These are phyloP conservation scores for Irpex sp. DNA, from an alignment of 1,284 basidiomycete species.

Conservation along the genomic window DNA sequence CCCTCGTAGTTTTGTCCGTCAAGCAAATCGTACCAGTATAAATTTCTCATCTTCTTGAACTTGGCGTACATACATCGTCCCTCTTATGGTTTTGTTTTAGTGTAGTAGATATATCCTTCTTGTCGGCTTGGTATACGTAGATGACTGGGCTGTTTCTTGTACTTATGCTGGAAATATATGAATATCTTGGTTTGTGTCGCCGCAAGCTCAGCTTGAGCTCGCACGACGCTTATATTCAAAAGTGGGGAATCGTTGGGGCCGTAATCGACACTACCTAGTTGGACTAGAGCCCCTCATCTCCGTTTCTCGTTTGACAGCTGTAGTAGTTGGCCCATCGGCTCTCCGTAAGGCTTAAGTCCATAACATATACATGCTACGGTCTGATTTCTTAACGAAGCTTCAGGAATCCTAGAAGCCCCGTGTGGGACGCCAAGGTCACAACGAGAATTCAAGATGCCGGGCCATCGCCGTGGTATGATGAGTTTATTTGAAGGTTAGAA, in stretches of 20 bases:
- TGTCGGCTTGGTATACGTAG: neutral
- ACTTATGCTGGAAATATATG: neutral
- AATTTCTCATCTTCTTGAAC: neutral
- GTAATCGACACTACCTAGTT: no score
- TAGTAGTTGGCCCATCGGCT: no score
- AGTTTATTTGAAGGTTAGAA: neutral
- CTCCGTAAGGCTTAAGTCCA: neutral
- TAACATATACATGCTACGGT: neutral
- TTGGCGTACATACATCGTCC: neutral
- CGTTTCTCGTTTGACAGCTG: no score
- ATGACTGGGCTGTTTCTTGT: neutral
- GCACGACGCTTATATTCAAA: no score
- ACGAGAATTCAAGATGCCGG: no score
- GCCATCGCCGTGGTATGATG: no score
- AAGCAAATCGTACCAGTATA: neutral
- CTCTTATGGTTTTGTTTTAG: constrained; percentile 1
- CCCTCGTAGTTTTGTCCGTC: neutral
- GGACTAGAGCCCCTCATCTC: no score
- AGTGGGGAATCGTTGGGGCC: no score
- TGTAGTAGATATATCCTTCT: neutral
- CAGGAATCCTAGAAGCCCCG: neutral
- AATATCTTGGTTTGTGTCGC: neutral
- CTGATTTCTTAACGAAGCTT: neutral
- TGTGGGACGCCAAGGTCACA: neutral
- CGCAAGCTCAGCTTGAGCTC: no score